Conservation (phyloP, 257 asterid genomes). For the Handroanthus guayacan region DNA sequence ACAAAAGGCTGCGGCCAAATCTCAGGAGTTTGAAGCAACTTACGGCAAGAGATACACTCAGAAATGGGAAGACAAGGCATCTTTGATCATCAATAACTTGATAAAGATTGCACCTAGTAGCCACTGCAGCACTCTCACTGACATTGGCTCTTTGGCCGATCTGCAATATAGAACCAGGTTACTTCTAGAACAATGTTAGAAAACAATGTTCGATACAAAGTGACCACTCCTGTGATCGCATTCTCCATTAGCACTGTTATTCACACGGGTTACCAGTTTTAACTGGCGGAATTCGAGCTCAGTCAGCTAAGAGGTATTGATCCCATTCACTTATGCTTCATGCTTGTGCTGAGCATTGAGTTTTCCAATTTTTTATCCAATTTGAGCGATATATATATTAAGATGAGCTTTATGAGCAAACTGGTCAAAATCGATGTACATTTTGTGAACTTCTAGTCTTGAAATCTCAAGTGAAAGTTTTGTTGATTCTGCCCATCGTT, state of each 20-base stretch:
- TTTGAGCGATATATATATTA: slow-evolving; percentile 21
- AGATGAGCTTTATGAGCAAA: background rate
- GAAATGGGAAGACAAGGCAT: slow-evolving; percentile 56
- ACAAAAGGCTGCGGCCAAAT: slow-evolving; percentile 73
- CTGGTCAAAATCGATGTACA: background rate
- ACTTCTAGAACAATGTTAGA: slow-evolving; percentile 54
- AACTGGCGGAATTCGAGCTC: slow-evolving; percentile 7
- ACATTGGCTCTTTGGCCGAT: slow-evolving; percentile 46
- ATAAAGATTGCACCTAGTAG: slow-evolving; percentile 39
- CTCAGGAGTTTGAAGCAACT: slow-evolving; percentile 72
- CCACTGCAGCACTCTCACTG: slow-evolving; percentile 21
- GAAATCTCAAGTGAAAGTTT: slow-evolving; percentile 19
- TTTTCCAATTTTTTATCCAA: background rate
- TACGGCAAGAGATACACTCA: slow-evolving; percentile 49
- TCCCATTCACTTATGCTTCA: background rate
- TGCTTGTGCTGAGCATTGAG: background rate
- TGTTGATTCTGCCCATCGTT: slow-evolving; percentile 5
- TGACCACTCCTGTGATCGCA: slow-evolving; percentile 7
- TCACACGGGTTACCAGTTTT: background rate
- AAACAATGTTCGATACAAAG: slow-evolving; percentile 10
- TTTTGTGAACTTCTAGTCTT: slow-evolving; percentile 19
- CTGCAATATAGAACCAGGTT: slow-evolving; percentile 66
- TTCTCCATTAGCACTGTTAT: background rate
- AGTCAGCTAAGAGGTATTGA: slow-evolving; percentile 9
- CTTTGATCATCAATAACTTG: slow-evolving; percentile 48